Evolutionary conservation across 306 rosid genomes (phyloP).

Genomic region (Canavalia gladiata): DNA sequence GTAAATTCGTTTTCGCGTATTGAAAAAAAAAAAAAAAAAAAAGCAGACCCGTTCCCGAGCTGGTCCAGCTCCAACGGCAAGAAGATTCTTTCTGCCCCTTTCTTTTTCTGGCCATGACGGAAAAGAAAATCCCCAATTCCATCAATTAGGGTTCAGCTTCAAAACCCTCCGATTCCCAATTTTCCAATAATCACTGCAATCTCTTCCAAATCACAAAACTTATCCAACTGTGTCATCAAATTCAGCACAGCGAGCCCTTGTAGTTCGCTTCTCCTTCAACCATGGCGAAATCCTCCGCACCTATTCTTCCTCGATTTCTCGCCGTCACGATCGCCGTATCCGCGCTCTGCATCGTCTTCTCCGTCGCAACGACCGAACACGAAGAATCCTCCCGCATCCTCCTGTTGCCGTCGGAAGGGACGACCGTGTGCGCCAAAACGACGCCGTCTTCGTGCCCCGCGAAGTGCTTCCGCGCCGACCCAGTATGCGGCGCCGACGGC

Average conservation of each 20-base stretch:
- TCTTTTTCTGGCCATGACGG: background rate
- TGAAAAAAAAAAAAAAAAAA: background rate
- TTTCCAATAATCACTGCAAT: background rate
- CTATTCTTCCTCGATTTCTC: constrained; percentile 28
- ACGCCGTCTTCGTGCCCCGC: constrained; percentile 67
- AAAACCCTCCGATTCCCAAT: background rate
- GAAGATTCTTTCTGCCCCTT: constrained; percentile 24
- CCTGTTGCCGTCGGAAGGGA: constrained; percentile 51
- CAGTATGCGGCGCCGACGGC: constrained; percentile 88
- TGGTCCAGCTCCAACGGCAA: background rate
- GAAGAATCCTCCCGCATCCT: constrained; percentile 32
- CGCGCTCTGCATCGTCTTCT: constrained; percentile 36
- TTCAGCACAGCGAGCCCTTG: constrained; percentile 44
- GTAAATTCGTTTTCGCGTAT: background rate
- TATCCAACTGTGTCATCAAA: background rate
- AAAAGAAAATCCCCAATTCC: constrained; percentile 37
- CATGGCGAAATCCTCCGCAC: constrained; percentile 56
- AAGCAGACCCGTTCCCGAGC: background rate
- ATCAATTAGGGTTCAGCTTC: constrained; percentile 47
- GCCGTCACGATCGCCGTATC: background rate
- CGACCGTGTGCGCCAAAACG: constrained; percentile 51
- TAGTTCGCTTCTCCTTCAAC: constrained; percentile 54
- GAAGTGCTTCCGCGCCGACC: constrained; percentile 80
- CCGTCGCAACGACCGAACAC: constrained; percentile 53
- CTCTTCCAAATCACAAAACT: background rate